Conservation (phyloP, 192 early-diverging fungal genomes). For the Mortierella alpina region DNA sequence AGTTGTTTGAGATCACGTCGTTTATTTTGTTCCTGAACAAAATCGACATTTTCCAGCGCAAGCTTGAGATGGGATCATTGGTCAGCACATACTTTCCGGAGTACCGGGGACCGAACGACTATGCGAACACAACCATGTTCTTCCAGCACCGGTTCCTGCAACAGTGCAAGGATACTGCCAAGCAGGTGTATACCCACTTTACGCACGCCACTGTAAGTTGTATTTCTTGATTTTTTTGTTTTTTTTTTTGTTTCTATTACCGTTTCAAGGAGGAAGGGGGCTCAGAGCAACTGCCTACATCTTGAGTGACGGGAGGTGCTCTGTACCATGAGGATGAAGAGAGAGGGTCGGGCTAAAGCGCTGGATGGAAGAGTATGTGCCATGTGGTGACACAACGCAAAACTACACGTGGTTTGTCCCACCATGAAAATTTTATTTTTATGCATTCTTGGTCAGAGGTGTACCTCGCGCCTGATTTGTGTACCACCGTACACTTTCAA, state of each 20-base stretch:
- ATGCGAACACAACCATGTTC: constrained; percentile 47
- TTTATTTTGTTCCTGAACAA: constrained; percentile 77
- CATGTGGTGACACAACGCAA: constrained; percentile 40
- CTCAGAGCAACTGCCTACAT: too few species aligned
- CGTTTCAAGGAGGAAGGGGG: not conserved
- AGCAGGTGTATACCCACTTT: constrained; percentile 63
- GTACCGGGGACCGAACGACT: constrained; percentile 64
- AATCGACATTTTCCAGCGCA: constrained; percentile 71
- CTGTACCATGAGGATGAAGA: too few species aligned
- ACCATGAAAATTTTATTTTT: constrained; percentile 20
- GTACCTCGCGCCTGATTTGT: not conserved
- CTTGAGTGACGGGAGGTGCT: too few species aligned
- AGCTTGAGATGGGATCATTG: constrained; percentile 54
- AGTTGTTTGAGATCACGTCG: constrained; percentile 60
- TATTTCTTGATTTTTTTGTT: not conserved
- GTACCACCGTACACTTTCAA: not conserved
- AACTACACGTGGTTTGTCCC: constrained; percentile 43
- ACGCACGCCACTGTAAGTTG: constrained; percentile 62
- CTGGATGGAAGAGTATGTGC: not conserved
- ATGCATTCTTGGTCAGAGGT: not conserved
- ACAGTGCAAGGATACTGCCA: constrained; percentile 57
- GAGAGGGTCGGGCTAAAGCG: too few species aligned
- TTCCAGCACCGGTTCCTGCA: constrained; percentile 56
- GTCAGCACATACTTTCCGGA: constrained; percentile 64
- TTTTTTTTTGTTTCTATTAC: not conserved